These are phyloP conservation scores for Schizophyllum amplum DNA, from an alignment of 1,284 basidiomycete species.

Conservation along the genomic window DNA sequence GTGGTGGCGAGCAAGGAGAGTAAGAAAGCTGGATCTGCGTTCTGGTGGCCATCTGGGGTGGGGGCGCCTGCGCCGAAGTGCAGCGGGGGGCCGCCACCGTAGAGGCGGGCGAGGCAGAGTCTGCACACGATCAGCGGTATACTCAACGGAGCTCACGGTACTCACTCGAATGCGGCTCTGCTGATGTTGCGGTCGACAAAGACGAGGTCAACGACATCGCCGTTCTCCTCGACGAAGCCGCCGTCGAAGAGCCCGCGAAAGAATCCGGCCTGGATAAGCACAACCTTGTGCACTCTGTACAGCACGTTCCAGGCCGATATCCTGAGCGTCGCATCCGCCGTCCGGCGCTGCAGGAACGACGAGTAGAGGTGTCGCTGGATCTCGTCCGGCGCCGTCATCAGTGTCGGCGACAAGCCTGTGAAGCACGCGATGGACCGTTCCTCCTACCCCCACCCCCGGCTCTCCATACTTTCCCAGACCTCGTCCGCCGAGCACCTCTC, in stretches of 20 bases:
- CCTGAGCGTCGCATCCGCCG: slow-evolving; percentile 69
- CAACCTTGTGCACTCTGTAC: slow-evolving; percentile 75
- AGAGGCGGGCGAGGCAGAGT: slow-evolving; percentile 75
- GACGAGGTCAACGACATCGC: slow-evolving; percentile 49
- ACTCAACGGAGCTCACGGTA: slow-evolving; percentile 8
- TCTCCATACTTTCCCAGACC: slow-evolving; percentile 55
- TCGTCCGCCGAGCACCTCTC: slow-evolving; percentile 59
- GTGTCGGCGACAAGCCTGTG: background rate
- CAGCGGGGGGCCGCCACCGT: slow-evolving; percentile 77
- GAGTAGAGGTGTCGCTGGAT: slow-evolving; percentile 68
- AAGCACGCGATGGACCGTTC: slow-evolving; percentile 26
- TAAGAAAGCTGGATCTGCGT: slow-evolving; percentile 75
- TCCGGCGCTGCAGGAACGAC: slow-evolving; percentile 63
- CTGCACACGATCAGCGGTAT: slow-evolving; percentile 29
- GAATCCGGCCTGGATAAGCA: slow-evolving; percentile 84
- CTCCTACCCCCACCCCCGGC: slow-evolving; percentile 55
- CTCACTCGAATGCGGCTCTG: slow-evolving; percentile 65
- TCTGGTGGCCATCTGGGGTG: slow-evolving; percentile 51
- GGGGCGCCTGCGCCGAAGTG: slow-evolving; percentile 41
- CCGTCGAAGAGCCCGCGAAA: slow-evolving; percentile 79
- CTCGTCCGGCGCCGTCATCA: background rate
- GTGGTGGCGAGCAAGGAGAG: slow-evolving; percentile 83
- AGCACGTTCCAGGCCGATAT: slow-evolving; percentile 68
- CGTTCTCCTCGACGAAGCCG: slow-evolving; percentile 59
- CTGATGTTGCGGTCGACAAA: slow-evolving; percentile 87